phyloP scores from a whole-genome alignment of 345 rosid genomes.

The Citrus sinensis region DVS_A1.0 CM039163.1:1782501-1783000 shows the following conservation, averaged over 20 bases:
- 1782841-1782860: conserved; percentile 12
- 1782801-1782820: conserved; percentile 28
- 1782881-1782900: neutral
- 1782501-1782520: conserved; percentile 90
- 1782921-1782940: neutral
- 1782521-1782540: conserved; percentile 57
- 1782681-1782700: conserved; percentile 61
- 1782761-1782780: conserved; percentile 64
- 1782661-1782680: conserved; percentile 93
- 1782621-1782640: conserved; percentile 19
- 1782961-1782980: neutral
- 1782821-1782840: neutral
- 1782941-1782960: neutral
- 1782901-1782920: neutral
- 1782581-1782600: neutral
- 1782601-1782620: neutral
- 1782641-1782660: conserved; percentile 64
- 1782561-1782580: neutral
- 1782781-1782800: conserved; percentile 99
- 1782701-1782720: conserved; percentile 92
- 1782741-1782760: conserved; percentile 97
- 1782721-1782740: conserved; percentile 83
- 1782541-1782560: conserved; percentile 9
- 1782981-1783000: neutral
- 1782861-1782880: neutral